Evolutionary conservation across 495 filamentous ascomycete species (phyloP).

Genomic region (Stereocaulon alpinum): DNA sequence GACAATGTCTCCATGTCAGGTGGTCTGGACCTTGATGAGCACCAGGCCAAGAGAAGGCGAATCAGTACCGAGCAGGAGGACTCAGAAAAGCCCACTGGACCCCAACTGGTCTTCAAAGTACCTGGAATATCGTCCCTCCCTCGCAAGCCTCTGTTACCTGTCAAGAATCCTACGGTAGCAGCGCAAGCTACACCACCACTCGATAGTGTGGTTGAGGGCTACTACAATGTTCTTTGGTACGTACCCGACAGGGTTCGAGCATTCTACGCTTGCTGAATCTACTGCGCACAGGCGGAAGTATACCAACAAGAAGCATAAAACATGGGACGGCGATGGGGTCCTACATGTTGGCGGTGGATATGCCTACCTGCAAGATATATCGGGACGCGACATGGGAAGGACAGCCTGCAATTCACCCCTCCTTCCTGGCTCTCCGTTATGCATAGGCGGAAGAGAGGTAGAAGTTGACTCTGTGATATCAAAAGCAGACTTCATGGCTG

Average conservation of each 20-base stretch:
- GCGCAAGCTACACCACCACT: constrained; percentile 1
- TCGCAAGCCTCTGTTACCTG: constrained; percentile 35
- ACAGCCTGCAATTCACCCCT: constrained; percentile 43
- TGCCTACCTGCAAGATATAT: constrained; percentile 52
- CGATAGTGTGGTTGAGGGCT: constrained; percentile 30
- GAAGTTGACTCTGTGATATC: constrained; percentile 59
- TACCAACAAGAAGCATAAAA: constrained; percentile 73
- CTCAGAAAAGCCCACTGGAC: not conserved
- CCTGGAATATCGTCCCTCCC: constrained; percentile 19
- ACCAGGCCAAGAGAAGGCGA: constrained; percentile 10
- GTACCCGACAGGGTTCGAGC: not conserved
- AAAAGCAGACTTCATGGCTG: constrained; percentile 54
- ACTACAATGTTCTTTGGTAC: constrained; percentile 62
- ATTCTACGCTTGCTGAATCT: not conserved
- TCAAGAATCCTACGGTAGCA: constrained; percentile 28
- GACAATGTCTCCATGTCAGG: not conserved
- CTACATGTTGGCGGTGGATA: constrained; percentile 47
- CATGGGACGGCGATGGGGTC: constrained; percentile 78
- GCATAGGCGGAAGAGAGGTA: constrained; percentile 61
- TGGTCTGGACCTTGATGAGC: constrained; percentile 3
- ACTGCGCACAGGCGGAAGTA: constrained; percentile 51
- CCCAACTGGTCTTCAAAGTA: constrained; percentile 17
- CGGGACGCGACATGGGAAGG: constrained; percentile 58
- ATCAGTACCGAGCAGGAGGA: constrained; percentile 5
- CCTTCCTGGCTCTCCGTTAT: constrained; percentile 51